A percentile compares a stretch with the other conserved stretches of the same genome.
Conservation (phyloP, 2,329 filamentous ascomycete genomes). For the Venturia pyrina region DNA sequence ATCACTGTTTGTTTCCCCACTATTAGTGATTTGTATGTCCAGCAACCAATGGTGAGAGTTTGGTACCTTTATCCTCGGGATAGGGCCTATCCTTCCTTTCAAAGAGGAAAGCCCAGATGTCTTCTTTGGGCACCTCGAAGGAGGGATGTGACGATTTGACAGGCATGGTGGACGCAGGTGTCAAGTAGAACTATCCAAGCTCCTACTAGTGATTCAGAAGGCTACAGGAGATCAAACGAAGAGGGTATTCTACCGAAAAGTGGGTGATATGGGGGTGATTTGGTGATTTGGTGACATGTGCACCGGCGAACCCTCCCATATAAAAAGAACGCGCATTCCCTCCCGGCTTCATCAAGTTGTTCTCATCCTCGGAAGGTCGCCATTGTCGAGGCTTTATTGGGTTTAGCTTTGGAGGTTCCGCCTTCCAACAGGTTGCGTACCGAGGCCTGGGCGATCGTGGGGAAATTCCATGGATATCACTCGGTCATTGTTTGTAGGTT, state of each 20-base stretch:
- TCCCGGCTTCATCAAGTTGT: not conserved
- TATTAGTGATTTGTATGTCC: not conserved
- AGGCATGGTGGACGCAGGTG: slow-evolving; percentile 46
- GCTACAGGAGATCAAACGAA: not conserved
- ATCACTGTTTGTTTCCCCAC: slow-evolving; percentile 46
- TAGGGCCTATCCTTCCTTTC: slow-evolving; percentile 55
- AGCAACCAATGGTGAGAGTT: not conserved
- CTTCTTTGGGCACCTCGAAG: slow-evolving; percentile 61
- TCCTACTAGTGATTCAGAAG: not conserved
- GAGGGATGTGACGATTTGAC: slow-evolving; percentile 54
- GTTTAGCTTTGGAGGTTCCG: not conserved
- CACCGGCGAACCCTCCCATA: not conserved
- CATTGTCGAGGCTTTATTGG: not conserved
- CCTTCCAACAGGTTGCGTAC: not conserved
- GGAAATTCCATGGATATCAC: not conserved
- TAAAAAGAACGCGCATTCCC: not conserved
- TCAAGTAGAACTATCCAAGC: not conserved
- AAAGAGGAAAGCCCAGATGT: slow-evolving; percentile 73
- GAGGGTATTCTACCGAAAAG: not conserved
- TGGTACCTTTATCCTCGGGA: slow-evolving; percentile 61
- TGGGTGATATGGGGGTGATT: too few relatives aligned
- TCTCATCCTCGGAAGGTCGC: not conserved
- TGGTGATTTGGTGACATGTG: not conserved
- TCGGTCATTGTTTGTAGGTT: not conserved
- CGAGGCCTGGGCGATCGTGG: not conserved